Evolutionary conservation across 495 filamentous ascomycete genomes (phyloP).

Genomic region (Melanomma pulvis-pyrius): DNA sequence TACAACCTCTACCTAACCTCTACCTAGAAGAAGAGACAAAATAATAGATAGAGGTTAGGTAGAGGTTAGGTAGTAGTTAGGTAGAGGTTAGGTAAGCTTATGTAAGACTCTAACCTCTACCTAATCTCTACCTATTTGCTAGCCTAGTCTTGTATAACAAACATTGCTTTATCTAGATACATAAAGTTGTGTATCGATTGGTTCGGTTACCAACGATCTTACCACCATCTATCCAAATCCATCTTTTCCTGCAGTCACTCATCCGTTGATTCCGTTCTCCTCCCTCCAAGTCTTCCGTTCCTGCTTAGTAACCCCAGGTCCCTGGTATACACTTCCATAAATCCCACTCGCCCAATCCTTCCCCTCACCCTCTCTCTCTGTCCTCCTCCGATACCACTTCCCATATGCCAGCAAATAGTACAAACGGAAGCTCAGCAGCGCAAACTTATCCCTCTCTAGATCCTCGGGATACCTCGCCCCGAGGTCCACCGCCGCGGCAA

Average conservation of each 20-base stretch:
- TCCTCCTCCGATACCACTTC: conserved; percentile 49
- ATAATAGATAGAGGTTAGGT: no score
- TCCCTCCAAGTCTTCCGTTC: conserved; percentile 55
- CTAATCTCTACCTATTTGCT: no score
- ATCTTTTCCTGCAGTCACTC: background rate
- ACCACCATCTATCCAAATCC: background rate
- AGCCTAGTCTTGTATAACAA: no score
- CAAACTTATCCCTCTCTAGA: conserved; percentile 56
- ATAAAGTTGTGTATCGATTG: no score
- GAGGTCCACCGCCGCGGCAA: conserved; percentile 76
- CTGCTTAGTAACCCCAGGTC: conserved; percentile 52
- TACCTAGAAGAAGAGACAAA: no score
- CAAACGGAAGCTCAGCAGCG: conserved; percentile 45
- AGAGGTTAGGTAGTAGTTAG: no score
- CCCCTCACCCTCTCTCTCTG: conserved; percentile 45
- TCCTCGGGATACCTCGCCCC: conserved; percentile 69
- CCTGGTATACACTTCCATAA: conserved; percentile 58
- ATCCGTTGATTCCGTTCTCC: conserved; percentile 38
- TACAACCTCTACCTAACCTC: no score
- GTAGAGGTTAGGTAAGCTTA: no score
- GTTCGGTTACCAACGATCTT: background rate
- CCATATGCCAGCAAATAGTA: conserved; percentile 48
- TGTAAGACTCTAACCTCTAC: no score
- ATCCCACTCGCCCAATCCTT: conserved; percentile 54
- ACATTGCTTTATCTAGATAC: no score